These are phyloP conservation scores for Eustoma russellianum DNA, from an alignment of 257 asterid genomes.

Conservation along the genomic window DNA sequence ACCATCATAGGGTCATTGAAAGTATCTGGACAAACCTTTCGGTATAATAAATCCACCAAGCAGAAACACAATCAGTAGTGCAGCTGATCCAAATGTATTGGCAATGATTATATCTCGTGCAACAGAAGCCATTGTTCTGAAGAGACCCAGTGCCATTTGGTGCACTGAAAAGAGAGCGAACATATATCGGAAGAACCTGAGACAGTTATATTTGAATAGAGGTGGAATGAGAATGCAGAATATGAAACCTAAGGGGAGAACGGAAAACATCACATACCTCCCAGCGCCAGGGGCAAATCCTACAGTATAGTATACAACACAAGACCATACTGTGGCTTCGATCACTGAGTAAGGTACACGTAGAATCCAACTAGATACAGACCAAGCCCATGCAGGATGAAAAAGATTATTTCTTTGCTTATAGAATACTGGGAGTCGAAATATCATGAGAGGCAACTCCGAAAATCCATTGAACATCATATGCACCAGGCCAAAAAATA, in stretches of 20 bases:
- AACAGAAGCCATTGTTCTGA: slow-evolving; percentile 71
- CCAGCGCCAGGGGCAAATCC: slow-evolving; percentile 73
- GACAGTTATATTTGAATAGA: slow-evolving; percentile 13
- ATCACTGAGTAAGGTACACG: slow-evolving; percentile 76
- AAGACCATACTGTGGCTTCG: slow-evolving; percentile 77
- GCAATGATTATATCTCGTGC: slow-evolving; percentile 80
- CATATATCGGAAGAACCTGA: slow-evolving; percentile 70
- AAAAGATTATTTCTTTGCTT: slow-evolving; percentile 86
- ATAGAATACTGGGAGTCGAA: slow-evolving; percentile 85
- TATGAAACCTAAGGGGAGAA: slow-evolving; percentile 3
- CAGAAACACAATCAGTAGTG: slow-evolving; percentile 53
- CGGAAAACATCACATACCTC: slow-evolving; percentile 37
- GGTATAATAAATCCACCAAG: slow-evolving; percentile 86
- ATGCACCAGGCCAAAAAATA: slow-evolving; percentile 70
- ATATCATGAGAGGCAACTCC: slow-evolving; percentile 73
- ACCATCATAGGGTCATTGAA: not conserved
- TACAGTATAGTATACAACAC: slow-evolving; percentile 60
- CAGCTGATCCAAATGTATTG: slow-evolving; percentile 82
- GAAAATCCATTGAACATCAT: slow-evolving; percentile 95
- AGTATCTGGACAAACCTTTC: slow-evolving; percentile 33
- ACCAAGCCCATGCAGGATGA: slow-evolving; percentile 92
- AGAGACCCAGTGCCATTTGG: slow-evolving; percentile 92
- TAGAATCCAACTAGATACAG: slow-evolving; percentile 59
- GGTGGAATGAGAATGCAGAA: not conserved
- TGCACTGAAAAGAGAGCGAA: slow-evolving; percentile 58